Conservation (phyloP, 192 early-diverging fungal genomes). For the Rhizophagus clarus region DNA sequence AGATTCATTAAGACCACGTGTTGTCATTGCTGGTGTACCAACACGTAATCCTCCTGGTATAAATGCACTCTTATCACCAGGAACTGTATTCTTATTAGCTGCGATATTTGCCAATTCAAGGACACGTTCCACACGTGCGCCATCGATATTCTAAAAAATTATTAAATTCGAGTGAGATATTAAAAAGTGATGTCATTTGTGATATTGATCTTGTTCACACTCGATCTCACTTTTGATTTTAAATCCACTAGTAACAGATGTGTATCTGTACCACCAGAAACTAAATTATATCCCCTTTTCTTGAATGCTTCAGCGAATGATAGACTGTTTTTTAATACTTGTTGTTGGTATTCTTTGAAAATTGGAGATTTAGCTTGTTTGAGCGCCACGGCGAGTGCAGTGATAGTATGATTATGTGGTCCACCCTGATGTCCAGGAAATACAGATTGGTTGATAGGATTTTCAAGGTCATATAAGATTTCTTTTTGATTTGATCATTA, state of each 20-base stretch:
- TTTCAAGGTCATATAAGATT: constrained; percentile 90
- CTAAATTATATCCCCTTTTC: constrained; percentile 76
- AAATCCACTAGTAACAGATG: constrained; percentile 93
- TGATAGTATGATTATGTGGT: constrained; percentile 99
- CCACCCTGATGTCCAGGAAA: constrained; percentile 99
- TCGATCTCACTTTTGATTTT: constrained; percentile 55
- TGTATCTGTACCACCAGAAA: constrained; percentile 93
- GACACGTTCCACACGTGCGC: constrained; percentile 93
- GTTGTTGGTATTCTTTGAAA: constrained; percentile 89
- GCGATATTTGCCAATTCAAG: constrained; percentile 97
- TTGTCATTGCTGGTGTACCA: constrained; percentile 98
- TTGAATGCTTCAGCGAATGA: constrained; percentile 81
- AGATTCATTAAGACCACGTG: constrained; percentile 79
- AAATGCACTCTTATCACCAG: constrained; percentile 93
- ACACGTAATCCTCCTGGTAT: constrained; percentile 93
- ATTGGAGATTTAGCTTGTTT: constrained; percentile 85
- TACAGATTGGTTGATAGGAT: constrained; percentile 93
- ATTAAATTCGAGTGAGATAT: too few species aligned
- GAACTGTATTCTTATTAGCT: constrained; percentile 99
- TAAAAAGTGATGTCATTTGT: too few species aligned
- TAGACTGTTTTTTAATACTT: constrained; percentile 90
- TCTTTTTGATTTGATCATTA: constrained; percentile 38
- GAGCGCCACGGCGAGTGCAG: constrained; percentile 91
- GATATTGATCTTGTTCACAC: too few species aligned
- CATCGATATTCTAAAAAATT: constrained; percentile 83